phyloP scores from a whole-genome alignment of 208 protist genomes.

The Trypanosoma congolense region DNA sequence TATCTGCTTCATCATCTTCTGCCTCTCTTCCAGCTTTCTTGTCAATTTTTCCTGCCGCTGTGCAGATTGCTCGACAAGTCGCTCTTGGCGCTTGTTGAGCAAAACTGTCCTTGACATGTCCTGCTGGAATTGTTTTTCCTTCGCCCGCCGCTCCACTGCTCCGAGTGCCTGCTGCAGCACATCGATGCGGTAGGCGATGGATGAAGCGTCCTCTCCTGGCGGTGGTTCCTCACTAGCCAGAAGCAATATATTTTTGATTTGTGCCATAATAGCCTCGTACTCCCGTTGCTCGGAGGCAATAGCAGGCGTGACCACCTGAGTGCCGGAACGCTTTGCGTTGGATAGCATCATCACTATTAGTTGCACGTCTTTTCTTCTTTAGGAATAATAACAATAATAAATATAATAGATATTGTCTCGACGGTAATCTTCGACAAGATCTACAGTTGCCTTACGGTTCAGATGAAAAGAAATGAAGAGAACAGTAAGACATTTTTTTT shows the following conservation, averaged over 20 bases:
- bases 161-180: slow-evolving; percentile 55
- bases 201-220: slow-evolving; percentile 28
- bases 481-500: slow-evolving; percentile 5
- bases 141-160: slow-evolving; percentile 35
- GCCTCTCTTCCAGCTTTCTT: slow-evolving; percentile 44
- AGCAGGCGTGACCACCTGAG: not conserved
- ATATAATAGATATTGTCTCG: no score
- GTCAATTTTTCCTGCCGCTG: slow-evolving; percentile 26
- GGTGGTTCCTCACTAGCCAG: slow-evolving; percentile 55
- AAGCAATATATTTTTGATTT: slow-evolving; percentile 56
- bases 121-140: slow-evolving; percentile 31
- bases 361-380: no score
- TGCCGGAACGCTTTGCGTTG: not conserved
- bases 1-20: slow-evolving; percentile 38
- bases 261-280: slow-evolving; percentile 43
- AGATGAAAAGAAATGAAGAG: not conserved
- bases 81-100: slow-evolving; percentile 29
- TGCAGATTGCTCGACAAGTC: slow-evolving; percentile 32
- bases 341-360: not conserved
- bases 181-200: slow-evolving; percentile 54
- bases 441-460: not conserved
- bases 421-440: no score
- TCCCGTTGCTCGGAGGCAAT: slow-evolving; percentile 12
- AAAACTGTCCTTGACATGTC: slow-evolving; percentile 31
- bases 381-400: slow-evolving; percentile 11